Evolutionary conservation across 2,329 filamentous ascomycete species (phyloP).

Genomic region (Xylaria sp.): DNA sequence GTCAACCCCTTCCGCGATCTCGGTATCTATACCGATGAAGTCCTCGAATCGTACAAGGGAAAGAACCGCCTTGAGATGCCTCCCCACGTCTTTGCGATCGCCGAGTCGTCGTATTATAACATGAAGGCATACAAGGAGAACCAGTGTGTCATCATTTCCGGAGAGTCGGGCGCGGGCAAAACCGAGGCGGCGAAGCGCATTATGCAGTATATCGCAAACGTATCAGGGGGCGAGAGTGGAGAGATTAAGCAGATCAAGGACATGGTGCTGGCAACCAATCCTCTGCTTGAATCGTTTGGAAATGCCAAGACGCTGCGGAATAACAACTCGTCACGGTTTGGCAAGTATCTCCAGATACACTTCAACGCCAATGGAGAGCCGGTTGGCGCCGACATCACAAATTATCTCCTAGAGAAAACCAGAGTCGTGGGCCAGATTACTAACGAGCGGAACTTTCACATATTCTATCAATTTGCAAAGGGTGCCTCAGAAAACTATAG

Average conservation of each 20-base stretch:
- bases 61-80: constrained; percentile 97
- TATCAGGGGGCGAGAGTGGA: constrained; percentile 84
- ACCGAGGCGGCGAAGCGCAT: constrained; percentile 98
- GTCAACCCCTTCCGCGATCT: constrained; percentile 98
- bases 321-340: constrained; percentile 98
- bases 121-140: constrained; percentile 99
- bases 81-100: constrained; percentile 96
- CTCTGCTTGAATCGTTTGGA: constrained; percentile 94
- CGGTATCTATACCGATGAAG: constrained; percentile 96
- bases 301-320: constrained; percentile 98
- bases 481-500: constrained; percentile 88
- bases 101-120: constrained; percentile 97
- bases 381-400: constrained; percentile 96
- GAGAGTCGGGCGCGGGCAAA: constrained; percentile 97
- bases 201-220: constrained; percentile 99
- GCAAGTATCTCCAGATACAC: constrained; percentile 97
- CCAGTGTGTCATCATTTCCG: constrained; percentile 99
- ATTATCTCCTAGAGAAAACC: constrained; percentile 95
- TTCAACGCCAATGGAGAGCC: constrained; percentile 94
- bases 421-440: constrained; percentile 93
- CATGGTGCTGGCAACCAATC: constrained; percentile 99
- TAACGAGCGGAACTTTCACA: constrained; percentile 98
- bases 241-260: constrained; percentile 98
- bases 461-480: constrained; percentile 99
- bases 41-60: constrained; percentile 92